Evolutionary conservation across 2,329 filamentous ascomycete genomes (phyloP).

Genomic region (Penicillium decumbens): DNA sequence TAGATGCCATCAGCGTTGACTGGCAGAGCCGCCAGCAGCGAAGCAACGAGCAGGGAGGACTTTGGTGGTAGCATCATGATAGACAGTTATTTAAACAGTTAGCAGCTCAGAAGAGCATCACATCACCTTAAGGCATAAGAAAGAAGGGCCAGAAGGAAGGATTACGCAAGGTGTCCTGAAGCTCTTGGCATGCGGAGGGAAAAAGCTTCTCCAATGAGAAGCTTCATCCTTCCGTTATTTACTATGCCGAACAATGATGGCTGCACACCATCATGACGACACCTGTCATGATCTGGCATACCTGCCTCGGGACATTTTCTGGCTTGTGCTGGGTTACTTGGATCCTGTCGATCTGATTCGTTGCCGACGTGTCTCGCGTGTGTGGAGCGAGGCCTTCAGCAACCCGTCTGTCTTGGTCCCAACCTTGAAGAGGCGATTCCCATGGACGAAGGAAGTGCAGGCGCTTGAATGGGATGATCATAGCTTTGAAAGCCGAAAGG

Average conservation of each 20-base stretch:
- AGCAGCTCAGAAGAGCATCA: conserved; percentile 1
- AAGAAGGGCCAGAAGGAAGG: conserved; percentile 4
- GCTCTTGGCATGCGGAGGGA: conserved; percentile 36
- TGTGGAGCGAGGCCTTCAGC: conserved; percentile 50
- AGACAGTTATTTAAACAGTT: neutral
- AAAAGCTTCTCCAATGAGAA: conserved; percentile 15
- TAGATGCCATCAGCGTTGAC: conserved; percentile 70
- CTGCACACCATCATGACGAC: conserved; percentile 1
- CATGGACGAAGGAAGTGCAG: conserved; percentile 49
- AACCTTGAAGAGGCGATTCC: conserved; percentile 51
- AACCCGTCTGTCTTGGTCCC: conserved; percentile 45
- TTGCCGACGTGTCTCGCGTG: conserved; percentile 51
- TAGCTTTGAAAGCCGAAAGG: conserved; percentile 15
- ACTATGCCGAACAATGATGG: conserved; percentile 8
- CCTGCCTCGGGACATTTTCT: conserved; percentile 57
- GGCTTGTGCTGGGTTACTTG: conserved; percentile 50
- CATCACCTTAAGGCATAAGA: conserved; percentile 4
- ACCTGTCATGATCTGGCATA: conserved; percentile 22
- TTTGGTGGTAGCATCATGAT: conserved; percentile 32
- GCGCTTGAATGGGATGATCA: conserved; percentile 1
- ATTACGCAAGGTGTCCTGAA: conserved; percentile 41
- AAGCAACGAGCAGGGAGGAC: conserved; percentile 52
- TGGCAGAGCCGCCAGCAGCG: conserved; percentile 62
- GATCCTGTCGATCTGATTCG: conserved; percentile 49
- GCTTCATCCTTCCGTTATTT: conserved; percentile 1